Evolutionary conservation across 2,329 filamentous ascomycete genomes (phyloP), one percentile per base, ranked within the genome.

Genomic region (Fusarium begoniae): DNA sequence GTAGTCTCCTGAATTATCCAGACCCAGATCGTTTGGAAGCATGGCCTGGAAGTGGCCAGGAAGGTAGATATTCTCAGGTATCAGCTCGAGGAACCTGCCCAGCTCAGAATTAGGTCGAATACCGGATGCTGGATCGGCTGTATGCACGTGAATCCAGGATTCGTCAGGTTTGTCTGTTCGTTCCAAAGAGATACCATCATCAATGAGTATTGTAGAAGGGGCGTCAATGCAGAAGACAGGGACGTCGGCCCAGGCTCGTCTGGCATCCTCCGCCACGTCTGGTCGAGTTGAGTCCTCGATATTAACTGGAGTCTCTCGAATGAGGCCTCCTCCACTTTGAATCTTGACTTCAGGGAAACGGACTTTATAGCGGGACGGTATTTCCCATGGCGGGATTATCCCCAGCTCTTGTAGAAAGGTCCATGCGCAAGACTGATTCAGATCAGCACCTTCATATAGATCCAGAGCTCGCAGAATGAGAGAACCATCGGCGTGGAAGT

Each of bases 151-250:
- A 37, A 96, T 84, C 94, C 94, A 96, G 77, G 89, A 90, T 73
- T 92, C 86, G 57, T 85, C 79, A 26, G 85, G 70, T 24, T 81
- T 83, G 8, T 85, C 82, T 3, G 91, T 88, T 51, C 82, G 80
- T 78, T 94, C 91, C 13, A 96, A 78, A 2, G 93, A 96, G 14
- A 97, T 83, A 3, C 91, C 94, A 79, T 97, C 94, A 75, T 97
- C 94, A 66, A 96, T 92, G 75, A 96, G 90, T 35, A 87, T 84
- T 0, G 94, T 92, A 41, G 82, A 83, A 26, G 86, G 85, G 35
- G 88, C 87, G 78, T 97, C 94, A 68, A 97, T 93, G 74, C 92
- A 94, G 79, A 91, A 95, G 4, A 93, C 88, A 1, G 87, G 88
- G 28, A 89, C 78, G n/a, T 85, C 77, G 1, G 48, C 83, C 88